phyloP scores from a whole-genome alignment of 73 alveolate species.

The Tetrahymena malaccensis region DNA sequence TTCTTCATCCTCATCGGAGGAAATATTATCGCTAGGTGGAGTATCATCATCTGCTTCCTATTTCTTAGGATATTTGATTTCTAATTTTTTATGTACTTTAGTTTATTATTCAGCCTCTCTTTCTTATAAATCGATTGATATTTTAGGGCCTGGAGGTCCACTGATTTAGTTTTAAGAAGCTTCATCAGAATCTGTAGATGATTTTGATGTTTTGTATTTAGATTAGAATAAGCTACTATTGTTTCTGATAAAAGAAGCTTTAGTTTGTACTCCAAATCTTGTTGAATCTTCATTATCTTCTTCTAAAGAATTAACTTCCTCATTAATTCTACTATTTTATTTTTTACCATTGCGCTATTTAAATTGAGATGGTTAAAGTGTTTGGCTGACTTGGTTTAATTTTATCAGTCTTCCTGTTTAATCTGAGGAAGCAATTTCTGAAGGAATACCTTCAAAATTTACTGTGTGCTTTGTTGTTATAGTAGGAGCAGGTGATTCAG shows the following conservation, averaged over 20 bases:
- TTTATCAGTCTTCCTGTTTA: background rate
- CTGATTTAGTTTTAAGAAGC: background rate
- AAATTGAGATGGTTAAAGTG: background rate
- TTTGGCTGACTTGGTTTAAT: background rate
- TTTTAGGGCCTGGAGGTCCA: background rate
- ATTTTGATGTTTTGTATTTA: background rate
- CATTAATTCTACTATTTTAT: background rate
- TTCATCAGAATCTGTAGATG: background rate
- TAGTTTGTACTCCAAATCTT: background rate
- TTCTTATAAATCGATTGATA: background rate
- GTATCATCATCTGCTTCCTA: background rate
- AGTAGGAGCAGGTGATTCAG: background rate
- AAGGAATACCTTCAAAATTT: background rate
- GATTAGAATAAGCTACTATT: background rate
- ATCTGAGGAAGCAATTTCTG: background rate
- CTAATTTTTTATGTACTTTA: background rate
- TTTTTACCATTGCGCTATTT: background rate
- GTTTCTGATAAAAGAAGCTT: background rate
- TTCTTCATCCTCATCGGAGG: background rate
- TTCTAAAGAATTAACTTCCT: background rate
- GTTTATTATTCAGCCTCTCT: background rate
- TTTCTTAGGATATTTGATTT: background rate
- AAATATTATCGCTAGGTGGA: background rate
- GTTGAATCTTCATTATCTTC: background rate
- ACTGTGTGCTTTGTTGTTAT: background rate